These are phyloP conservation scores for Saprolegnia parasitica DNA, from an alignment of 352 stramenopile genomes.

Conservation along the genomic window DNA sequence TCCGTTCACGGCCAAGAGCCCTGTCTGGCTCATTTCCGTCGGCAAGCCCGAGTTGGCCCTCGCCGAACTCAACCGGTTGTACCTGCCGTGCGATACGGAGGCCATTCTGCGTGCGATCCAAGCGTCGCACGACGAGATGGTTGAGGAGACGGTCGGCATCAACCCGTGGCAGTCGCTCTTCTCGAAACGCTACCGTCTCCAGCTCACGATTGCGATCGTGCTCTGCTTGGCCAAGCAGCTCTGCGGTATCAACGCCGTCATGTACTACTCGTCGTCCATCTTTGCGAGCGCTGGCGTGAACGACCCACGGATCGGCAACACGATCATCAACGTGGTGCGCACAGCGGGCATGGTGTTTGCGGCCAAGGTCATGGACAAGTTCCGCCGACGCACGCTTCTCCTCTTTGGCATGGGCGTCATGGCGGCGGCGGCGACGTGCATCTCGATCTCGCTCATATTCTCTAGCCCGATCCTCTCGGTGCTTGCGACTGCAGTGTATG, in stretches of 20 bases:
- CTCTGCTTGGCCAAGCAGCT: slow-evolving; percentile 46
- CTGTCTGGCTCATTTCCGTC: slow-evolving; percentile 16
- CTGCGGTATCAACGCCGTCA: slow-evolving; percentile 55
- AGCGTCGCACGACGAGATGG: slow-evolving; percentile 16
- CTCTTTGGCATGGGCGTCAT: slow-evolving; percentile 44
- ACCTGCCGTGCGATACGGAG: slow-evolving; percentile 7
- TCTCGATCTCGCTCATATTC: slow-evolving; percentile 35
- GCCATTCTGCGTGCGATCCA: slow-evolving; percentile 5
- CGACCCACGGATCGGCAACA: slow-evolving; percentile 40
- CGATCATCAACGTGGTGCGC: slow-evolving; percentile 44
- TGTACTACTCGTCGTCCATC: slow-evolving; percentile 48
- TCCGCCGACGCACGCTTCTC: slow-evolving; percentile 51
- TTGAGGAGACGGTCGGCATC: not conserved
- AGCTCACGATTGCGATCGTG: slow-evolving; percentile 43
- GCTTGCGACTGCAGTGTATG: slow-evolving; percentile 27
- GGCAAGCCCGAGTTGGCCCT: not conserved
- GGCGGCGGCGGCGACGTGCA: slow-evolving; percentile 56
- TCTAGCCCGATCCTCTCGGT: slow-evolving; percentile 9
- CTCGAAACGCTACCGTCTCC: slow-evolving; percentile 36
- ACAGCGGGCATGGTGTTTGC: slow-evolving; percentile 39
- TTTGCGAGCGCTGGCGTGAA: slow-evolving; percentile 39
- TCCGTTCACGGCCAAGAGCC: slow-evolving; percentile 14
- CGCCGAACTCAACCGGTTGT: slow-evolving; percentile 3
- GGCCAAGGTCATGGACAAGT: slow-evolving; percentile 41
- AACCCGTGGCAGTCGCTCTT: slow-evolving; percentile 32